These are phyloP conservation scores for Phialemonium atrogriseum DNA, from an alignment of 2,329 filamentous ascomycete species.

Conservation along the genomic window DNA sequence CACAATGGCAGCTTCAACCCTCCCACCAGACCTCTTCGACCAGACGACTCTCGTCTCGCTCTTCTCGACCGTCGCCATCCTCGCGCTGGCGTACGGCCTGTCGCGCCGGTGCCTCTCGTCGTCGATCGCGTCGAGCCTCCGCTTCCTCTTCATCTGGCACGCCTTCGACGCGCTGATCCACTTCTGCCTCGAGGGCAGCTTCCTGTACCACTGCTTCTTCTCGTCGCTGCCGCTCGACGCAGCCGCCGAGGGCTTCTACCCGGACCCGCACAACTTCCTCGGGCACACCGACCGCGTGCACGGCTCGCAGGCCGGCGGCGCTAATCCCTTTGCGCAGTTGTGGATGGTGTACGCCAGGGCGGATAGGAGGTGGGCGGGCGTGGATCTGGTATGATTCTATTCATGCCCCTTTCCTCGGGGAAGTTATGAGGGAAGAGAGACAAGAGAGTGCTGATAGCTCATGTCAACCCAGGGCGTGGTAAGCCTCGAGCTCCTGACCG, in stretches of 20 bases:
- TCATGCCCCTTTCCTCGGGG: conserved; percentile 1
- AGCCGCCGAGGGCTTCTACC: conserved; percentile 31
- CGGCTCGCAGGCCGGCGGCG: conserved; percentile 48
- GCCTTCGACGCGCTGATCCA: conserved; percentile 88
- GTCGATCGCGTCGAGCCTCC: conserved; percentile 46
- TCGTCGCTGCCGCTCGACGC: conserved; percentile 31
- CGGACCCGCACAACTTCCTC: conserved; percentile 41
- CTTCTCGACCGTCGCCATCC: conserved; percentile 43
- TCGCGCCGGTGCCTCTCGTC: conserved; percentile 40
- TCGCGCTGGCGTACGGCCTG: conserved; percentile 37
- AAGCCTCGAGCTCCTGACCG: conserved; percentile 57
- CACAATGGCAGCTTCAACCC: conserved; percentile 17
- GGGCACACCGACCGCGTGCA: conserved; percentile 41
- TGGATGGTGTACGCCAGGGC: conserved; percentile 65
- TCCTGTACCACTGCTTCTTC: conserved; percentile 93
- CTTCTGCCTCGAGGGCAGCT: conserved; percentile 82
- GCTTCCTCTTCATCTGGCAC: conserved; percentile 89
- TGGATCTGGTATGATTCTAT: conserved; percentile 40
- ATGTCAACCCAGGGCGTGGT: conserved; percentile 39
- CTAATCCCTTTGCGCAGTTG: conserved; percentile 46
- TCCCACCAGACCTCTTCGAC: conserved; percentile 51
- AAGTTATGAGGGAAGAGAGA: not conserved
- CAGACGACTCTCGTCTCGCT: conserved; percentile 52
- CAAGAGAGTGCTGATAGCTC: conserved; percentile 4
- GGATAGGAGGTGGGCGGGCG: conserved; percentile 55